Percentiles rank a stretch among this genome's conserved stretches.
phyloP scores from a whole-genome alignment of 306 rosid species.

The Dryas octopetala region DNA sequence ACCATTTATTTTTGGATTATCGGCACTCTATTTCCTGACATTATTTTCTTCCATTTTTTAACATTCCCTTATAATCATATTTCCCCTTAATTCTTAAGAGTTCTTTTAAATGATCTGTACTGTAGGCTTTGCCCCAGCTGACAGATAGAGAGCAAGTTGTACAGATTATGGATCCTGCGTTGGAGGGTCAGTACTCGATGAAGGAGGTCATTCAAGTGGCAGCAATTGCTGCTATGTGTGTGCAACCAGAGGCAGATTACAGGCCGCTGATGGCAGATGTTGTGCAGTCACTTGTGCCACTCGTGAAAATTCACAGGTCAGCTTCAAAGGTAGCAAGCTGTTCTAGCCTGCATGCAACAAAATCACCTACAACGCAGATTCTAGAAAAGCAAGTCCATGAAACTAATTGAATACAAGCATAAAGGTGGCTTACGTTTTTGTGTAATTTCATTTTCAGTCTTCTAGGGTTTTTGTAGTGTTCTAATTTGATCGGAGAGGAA shows the following conservation, averaged over 20 bases:
- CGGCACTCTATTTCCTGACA: background rate
- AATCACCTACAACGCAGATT: constrained; percentile 47
- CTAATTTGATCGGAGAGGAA: background rate
- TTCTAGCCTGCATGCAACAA: constrained; percentile 54
- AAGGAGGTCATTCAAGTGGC: constrained; percentile 95
- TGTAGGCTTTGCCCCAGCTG: constrained; percentile 81
- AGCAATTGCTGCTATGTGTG: constrained; percentile 95
- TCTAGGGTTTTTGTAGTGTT: background rate
- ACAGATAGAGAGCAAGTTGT: constrained; percentile 84
- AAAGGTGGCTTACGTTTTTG: constrained; percentile 30
- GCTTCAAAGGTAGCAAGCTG: constrained; percentile 56
- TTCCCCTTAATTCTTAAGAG: background rate
- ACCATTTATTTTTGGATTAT: background rate
- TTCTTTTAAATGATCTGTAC: constrained; percentile 6
- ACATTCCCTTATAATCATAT: background rate
- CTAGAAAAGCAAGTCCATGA: constrained; percentile 37
- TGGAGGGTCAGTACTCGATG: constrained; percentile 89
- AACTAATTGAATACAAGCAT: constrained; percentile 24
- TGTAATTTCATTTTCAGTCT: constrained; percentile 1
- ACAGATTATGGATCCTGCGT: constrained; percentile 82
- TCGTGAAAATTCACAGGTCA: constrained; percentile 61
- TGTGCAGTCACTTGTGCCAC: constrained; percentile 86
- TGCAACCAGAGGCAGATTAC: constrained; percentile 92
- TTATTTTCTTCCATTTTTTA: background rate
- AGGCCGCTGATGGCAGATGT: constrained; percentile 98